phyloP scores from a whole-genome alignment of 805 yeast species.

The Myxozyma vanderwaltii region DNA sequence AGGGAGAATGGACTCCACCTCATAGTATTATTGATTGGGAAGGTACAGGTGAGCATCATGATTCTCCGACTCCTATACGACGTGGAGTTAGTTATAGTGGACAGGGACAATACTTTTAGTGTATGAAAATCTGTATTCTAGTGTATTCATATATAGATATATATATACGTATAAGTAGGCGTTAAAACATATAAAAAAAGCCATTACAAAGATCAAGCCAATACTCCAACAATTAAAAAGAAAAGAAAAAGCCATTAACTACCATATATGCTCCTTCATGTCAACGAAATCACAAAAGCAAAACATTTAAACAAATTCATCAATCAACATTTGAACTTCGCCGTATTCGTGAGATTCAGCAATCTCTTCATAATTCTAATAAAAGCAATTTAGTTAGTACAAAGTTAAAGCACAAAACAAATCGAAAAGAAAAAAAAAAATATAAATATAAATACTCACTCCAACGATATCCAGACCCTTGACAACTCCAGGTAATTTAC shows the following conservation, averaged over 20 bases:
- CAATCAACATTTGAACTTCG: slow-evolving; percentile 33
- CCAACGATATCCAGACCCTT: slow-evolving; percentile 84
- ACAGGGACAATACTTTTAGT: slow-evolving; percentile 28
- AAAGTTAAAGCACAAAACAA: neutral
- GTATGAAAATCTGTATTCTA: neutral
- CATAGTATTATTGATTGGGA: slow-evolving; percentile 19
- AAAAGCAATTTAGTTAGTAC: neutral
- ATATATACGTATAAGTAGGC: neutral
- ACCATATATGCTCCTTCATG: neutral
- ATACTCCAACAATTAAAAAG: neutral
- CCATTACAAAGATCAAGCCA: neutral
- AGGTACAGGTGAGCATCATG: slow-evolving; percentile 9
- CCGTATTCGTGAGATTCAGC: slow-evolving; percentile 77
- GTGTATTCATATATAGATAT: neutral
- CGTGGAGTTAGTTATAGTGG: slow-evolving; percentile 18
- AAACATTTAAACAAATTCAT: slow-evolving; percentile 21
- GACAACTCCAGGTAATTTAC: slow-evolving; percentile 80
- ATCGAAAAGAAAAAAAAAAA: neutral
- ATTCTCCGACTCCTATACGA: neutral
- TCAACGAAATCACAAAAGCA: neutral
- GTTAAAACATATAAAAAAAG: neutral
- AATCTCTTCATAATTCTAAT: slow-evolving; percentile 67
- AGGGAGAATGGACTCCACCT: slow-evolving; percentile 39
- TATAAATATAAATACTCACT: slow-evolving; percentile 37
- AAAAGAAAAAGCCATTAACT: neutral